Evolutionary conservation across 2,329 filamentous ascomycete species (phyloP), one percentile per base, ranked within the genome.

Genomic region (Calonectria naviculata): DNA sequence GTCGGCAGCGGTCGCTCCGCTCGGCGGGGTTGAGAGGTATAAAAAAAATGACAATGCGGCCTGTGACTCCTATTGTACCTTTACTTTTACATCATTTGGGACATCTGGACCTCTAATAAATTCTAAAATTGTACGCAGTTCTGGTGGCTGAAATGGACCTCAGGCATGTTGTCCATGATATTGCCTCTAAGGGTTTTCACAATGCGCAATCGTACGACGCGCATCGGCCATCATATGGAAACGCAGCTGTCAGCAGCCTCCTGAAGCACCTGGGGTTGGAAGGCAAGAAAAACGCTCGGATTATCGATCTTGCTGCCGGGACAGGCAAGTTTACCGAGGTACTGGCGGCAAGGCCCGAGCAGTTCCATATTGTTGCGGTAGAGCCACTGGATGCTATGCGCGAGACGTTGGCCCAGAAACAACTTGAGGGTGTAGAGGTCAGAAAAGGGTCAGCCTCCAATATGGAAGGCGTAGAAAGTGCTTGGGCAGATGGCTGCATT

Each of bases 311-410:
- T 21, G 92, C 88, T 1, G 90, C 91, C 4, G 92, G 92, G 0
- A 93, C 92, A 0, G 93, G 93, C 29, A 93, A 93, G 78, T 91
- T 94, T 77, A 94, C 92, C 0, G 90, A 92, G 79, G 76, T 87
- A 21, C 85, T 95, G 38, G 89, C 90, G 8, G 83, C 81, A 17
- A 84, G 92, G 34, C 83, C 86, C 0, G 93, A 94, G 81, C 78
- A 82, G 8, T 94, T 89, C 81, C 78, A 89, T 47, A 84, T 95
- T 72, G 77, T 91, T 54, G 89, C 91, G 56, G 84, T 94, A 60
- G 88, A 94, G 81, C 92, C 92, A 28, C 89, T 93, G 77, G 83
- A 83, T 67, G 87, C 85, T 7, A 95, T 95, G 93, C 85, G 92
- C 44, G 84, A 84, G 54, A 87, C 90, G 75, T 84, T 95, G 54